Conservation (phyloP, 306 rosid species). For the Vachellia collinsii region DNA sequence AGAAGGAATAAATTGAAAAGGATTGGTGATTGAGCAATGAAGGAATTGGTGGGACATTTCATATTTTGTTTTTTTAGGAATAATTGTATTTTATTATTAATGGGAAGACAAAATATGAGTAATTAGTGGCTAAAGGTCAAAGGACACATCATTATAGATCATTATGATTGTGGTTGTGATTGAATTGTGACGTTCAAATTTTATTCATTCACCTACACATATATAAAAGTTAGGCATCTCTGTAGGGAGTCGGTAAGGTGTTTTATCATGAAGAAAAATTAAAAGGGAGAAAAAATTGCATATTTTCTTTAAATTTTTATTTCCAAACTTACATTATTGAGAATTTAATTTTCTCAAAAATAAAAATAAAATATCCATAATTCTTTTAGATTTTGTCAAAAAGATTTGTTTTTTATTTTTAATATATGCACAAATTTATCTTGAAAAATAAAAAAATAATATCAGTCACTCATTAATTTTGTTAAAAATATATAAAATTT, state of each 20-base stretch:
- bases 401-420: background rate
- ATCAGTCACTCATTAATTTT: background rate
- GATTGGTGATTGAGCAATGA: background rate
- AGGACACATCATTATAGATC: conserved; percentile 37
- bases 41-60: background rate
- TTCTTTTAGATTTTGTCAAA: no score
- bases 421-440: background rate
- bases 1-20: background rate
- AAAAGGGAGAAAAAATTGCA: background rate
- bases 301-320: background rate
- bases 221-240: conserved; percentile 8
- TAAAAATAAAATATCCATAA: no score
- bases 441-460: background rate
- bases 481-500: no score
- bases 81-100: background rate
- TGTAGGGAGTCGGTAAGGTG: conserved; percentile 37
- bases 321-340: background rate
- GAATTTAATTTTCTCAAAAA: background rate
- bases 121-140: conserved; percentile 41
- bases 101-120: conserved; percentile 23
- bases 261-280: conserved; percentile 35
- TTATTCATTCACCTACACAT: conserved; percentile 34
- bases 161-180: conserved; percentile 46
- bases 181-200: conserved; percentile 30
- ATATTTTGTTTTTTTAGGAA: conserved; percentile 1